Evolutionary conservation across 495 filamentous ascomycete genomes (phyloP), one percentile per base, ranked within the genome.

Genomic region (Talaromyces stipitatus): DNA sequence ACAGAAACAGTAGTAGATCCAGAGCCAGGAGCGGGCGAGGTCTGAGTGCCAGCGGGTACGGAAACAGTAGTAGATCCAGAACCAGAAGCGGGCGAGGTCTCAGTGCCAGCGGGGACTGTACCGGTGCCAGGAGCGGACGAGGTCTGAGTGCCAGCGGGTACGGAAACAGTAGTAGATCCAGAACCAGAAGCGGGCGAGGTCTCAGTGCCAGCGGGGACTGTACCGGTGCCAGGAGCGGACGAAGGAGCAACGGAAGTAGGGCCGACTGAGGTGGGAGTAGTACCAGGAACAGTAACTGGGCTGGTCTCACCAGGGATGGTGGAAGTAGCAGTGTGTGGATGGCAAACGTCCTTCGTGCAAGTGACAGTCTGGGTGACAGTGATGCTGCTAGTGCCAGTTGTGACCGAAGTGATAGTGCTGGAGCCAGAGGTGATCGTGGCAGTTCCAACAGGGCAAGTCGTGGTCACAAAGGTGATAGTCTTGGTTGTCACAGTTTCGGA

Each of bases 391-490:
- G 52, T 54, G 22, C 52, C 52, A 22, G 52, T 54, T 29, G 33
- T 54, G 18, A 36, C n/a, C 3, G 29, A 36, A 38, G 52, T 54
- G 23, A 54, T 54, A 2, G 30, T 38, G 9, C 22, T 24, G 3
- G 52, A 36, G 14, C 52, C 52, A 14, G 52, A 54, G 8, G 52
- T 54, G 30, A 36, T 36, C 10, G 52, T 54, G 20, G 52, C 41
- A 2, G 52, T 54, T 20, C 22, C 22, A 6, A 54, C 56, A 16
- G 56, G 47, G 47, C 56, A 50, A 16, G 56, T 58, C 4, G 62
- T 60, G 3, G 62, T 58, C 5, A 50, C 38, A 27, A 56, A 53
- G 3, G 56, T 54, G 18, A 50, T 51, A 18, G 47, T 47, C 55
- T 57, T 50, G 43, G 55, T 57, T 8, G 45, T 36, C 20, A 54